Percentiles rank a stretch among this genome's conserved stretches.
Evolutionary conservation across 306 rosid genomes (phyloP).

Genomic region (Mucuna pruriens): DNA sequence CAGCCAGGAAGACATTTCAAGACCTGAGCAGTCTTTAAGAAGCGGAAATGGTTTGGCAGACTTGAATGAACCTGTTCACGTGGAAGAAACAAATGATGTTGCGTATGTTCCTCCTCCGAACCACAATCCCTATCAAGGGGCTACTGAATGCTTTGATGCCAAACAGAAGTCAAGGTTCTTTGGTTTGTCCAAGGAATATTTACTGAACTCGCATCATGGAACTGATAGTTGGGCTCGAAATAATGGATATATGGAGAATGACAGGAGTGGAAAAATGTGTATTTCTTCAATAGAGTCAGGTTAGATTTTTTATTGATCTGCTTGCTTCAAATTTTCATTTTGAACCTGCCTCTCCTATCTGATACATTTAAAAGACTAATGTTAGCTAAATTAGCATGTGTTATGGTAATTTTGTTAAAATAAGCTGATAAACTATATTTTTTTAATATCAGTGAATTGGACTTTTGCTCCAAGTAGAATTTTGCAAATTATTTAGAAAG

Average conservation of each 20-base stretch:
- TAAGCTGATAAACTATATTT: background rate
- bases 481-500: slow-evolving; percentile 16
- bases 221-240: slow-evolving; percentile 45
- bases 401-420: background rate
- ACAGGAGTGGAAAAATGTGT: slow-evolving; percentile 58
- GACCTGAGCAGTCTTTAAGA: slow-evolving; percentile 50
- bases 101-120: slow-evolving; percentile 44
- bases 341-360: background rate
- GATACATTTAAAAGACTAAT: background rate
- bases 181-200: slow-evolving; percentile 57
- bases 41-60: slow-evolving; percentile 74
- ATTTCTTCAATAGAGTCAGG: slow-evolving; percentile 74
- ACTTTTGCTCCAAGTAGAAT: background rate
- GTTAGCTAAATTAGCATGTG: background rate
- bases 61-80: slow-evolving; percentile 78
- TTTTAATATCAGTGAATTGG: slow-evolving; percentile 2
- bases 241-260: slow-evolving; percentile 54
- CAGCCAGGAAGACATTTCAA: slow-evolving; percentile 53
- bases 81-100: slow-evolving; percentile 70
- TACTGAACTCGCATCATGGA: slow-evolving; percentile 52
- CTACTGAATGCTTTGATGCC: slow-evolving; percentile 49
- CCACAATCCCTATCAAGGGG: slow-evolving; percentile 47
- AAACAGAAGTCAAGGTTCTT: slow-evolving; percentile 56
- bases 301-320: slow-evolving; percentile 41
- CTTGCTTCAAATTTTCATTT: slow-evolving; percentile 26